phyloP scores from a whole-genome alignment of 352 stramenopile genomes.

The Pythium coloratum region DNA sequence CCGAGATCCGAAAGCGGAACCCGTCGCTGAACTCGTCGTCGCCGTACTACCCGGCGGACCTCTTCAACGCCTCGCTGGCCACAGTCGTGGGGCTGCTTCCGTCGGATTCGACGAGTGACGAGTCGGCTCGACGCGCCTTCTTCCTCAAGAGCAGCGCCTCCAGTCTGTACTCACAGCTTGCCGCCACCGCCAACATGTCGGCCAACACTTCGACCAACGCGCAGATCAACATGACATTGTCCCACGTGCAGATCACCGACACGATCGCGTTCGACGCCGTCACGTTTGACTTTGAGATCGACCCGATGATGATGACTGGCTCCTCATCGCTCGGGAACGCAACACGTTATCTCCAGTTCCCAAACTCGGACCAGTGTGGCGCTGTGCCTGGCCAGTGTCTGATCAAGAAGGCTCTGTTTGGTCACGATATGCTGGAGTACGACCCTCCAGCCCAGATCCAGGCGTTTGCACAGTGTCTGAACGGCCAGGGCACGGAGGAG shows the following conservation, averaged over 20 bases:
- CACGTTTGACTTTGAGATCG: slow-evolving; percentile 7
- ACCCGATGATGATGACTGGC: slow-evolving; percentile 1
- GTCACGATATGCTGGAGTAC: neutral
- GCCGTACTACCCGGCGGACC: neutral
- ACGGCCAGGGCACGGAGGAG: neutral
- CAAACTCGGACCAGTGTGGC: neutral
- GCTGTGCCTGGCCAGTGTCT: neutral
- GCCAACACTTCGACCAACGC: too few species aligned
- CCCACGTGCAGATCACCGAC: slow-evolving; percentile 7
- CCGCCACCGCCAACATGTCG: neutral
- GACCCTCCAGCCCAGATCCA: neutral
- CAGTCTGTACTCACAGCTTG: neutral
- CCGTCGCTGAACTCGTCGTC: neutral
- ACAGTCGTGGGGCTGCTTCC: neutral
- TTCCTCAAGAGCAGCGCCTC: neutral
- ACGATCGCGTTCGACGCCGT: neutral
- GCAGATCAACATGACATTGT: neutral
- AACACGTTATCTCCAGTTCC: neutral
- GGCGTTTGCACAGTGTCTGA: neutral
- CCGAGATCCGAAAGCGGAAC: neutral
- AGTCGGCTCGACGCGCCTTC: neutral
- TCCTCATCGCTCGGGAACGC: too few species aligned
- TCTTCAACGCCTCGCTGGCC: neutral
- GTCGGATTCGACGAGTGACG: neutral
- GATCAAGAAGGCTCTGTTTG: neutral